Base-by-base conservation (phyloP, 495 filamentous ascomycete species). In the Echria macrotheca region DNA sequence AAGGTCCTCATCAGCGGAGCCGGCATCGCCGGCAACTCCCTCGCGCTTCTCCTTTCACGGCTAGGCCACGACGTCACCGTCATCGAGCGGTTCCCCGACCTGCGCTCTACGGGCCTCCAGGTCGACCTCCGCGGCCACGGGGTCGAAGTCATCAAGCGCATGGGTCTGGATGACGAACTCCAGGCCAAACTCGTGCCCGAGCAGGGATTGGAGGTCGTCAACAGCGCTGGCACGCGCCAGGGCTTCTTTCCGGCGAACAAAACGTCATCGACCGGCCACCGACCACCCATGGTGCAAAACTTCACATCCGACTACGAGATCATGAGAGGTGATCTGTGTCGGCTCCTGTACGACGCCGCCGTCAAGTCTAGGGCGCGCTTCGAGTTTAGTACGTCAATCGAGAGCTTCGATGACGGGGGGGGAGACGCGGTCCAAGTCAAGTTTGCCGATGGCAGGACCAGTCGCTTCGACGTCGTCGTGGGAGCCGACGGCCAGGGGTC, bases 231-330 rank as follows among this genome's bases (percentile, higher is more conserved):
- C 31, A 50, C 52, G 33, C 48, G 53, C 1, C 61, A 53, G 46
- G 77, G 64, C 6, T 72, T 50, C 45, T 65, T 79, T 24, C 66
- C 40, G 15, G 61, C 71, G n/a, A 67, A 59, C 28, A 56, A 55
- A 5, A 37, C 15, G 17, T 18, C 6, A 31, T 12, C 12, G 6
- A 65, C 68, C 9, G 73, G 69, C 21, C 54, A 64, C 44, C 65
- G 69, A 19, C 17, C 17, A 17, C 35, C 35, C 14, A 14, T 4
- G 21, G 53, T 53, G 31, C 74, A 79, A 61, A 61, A 57, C 28
- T 59, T 77, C 1, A 66, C 72, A 6, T 74, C 72, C 5, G 79
- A 82, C 57, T 81, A 64, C 46, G 80, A 82, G 59, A 76, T 83
- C 31, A 67, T 79, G 52, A 58, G 80, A 3, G 77, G 75, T 2